These are phyloP conservation scores for Malus hybrid DNA, from an alignment of 331 rosid species.

Conservation along the genomic window DNA sequence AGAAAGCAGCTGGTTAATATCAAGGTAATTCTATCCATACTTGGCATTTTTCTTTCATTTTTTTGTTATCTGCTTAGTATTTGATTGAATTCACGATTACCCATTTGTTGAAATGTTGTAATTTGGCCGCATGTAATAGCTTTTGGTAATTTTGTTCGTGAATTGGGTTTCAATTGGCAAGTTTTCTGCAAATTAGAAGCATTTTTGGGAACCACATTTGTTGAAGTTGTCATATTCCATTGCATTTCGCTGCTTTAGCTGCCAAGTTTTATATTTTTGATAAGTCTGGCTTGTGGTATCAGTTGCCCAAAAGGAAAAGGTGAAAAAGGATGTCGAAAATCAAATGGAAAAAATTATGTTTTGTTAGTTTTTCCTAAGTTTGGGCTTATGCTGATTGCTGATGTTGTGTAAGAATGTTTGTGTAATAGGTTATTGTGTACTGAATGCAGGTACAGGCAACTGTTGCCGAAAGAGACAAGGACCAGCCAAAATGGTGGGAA, in stretches of 20 bases:
- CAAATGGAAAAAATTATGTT: neutral
- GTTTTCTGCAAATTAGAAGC: neutral
- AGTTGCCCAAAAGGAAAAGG: no score
- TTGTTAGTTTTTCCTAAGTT: neutral
- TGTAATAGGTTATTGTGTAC: conserved; percentile 7
- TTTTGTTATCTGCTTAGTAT: neutral
- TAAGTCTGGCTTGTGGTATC: no score
- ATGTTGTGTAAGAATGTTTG: neutral
- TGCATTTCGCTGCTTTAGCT: neutral
- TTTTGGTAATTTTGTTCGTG: neutral
- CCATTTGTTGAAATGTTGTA: neutral
- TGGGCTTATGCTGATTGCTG: neutral
- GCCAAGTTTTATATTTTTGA: neutral
- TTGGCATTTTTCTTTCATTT: neutral
- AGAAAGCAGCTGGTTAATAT: conserved; percentile 45
- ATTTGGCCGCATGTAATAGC: neutral
- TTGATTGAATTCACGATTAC: neutral
- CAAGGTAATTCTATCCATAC: conserved; percentile 39
- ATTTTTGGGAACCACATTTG: neutral
- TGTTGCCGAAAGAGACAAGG: conserved; percentile 63
- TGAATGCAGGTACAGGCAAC: conserved; percentile 69
- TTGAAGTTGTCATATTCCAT: neutral
- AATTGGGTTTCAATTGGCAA: neutral
- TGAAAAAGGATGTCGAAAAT: neutral
- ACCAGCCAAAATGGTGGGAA: conserved; percentile 99